These are phyloP conservation scores for Bisporella sp. DNA, from an alignment of 2,329 filamentous ascomycete genomes.

Conservation along the genomic window DNA sequence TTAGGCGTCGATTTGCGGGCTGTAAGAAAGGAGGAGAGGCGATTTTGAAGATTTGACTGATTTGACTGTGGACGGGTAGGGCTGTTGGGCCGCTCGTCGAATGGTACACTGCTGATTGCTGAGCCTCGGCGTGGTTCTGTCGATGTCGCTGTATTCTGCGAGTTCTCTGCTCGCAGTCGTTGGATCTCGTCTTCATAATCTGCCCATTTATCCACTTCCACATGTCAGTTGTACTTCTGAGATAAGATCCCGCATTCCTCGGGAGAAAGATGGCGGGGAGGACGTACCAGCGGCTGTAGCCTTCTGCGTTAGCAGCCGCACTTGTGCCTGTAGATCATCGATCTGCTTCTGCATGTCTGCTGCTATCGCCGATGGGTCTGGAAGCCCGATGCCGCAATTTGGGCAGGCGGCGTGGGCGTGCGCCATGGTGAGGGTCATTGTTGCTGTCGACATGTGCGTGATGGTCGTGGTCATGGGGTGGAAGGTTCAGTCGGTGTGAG, in stretches of 20 bases:
- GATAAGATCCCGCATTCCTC: neutral
- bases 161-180: conserved; percentile 41
- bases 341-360: conserved; percentile 50
- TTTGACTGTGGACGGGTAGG: conserved; percentile 19
- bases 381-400: conserved; percentile 25
- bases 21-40: conserved; percentile 38
- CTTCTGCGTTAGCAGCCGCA: conserved; percentile 63
- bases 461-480: conserved; percentile 8
- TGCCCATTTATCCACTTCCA: conserved; percentile 55
- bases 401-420: conserved; percentile 19
- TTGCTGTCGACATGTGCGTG: conserved; percentile 24
- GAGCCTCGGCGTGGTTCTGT: conserved; percentile 1
- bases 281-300: conserved; percentile 52
- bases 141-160: conserved; percentile 1
- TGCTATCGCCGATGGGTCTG: conserved; percentile 17
- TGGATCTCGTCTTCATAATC: conserved; percentile 77
- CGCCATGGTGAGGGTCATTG: conserved; percentile 25
- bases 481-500: no score
- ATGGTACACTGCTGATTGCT: conserved; percentile 18
- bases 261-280: neutral
- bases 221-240: neutral
- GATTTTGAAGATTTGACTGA: conserved; percentile 23
- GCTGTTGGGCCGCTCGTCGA: conserved; percentile 20
- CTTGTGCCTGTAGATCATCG: conserved; percentile 63
- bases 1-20: conserved; percentile 41